Evolutionary conservation across 1,284 basidiomycete species (phyloP).

Genomic region (Irpex sp.): DNA sequence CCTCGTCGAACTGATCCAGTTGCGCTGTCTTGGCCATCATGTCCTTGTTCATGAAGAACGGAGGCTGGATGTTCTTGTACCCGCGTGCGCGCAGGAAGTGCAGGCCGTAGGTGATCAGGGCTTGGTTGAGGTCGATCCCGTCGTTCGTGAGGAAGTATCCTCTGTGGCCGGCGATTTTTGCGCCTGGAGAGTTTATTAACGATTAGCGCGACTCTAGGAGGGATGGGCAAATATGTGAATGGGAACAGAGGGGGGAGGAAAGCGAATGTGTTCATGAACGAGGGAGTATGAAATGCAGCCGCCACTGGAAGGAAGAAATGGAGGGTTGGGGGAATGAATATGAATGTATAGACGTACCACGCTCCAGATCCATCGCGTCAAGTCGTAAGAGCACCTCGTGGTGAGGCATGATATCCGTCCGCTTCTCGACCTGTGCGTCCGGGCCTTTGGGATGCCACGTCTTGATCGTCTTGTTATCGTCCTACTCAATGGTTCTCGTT

Average conservation of each 20-base stretch:
- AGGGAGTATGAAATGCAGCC: no score
- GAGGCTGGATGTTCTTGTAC: slow-evolving; percentile 95
- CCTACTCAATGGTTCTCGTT: no score
- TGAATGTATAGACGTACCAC: slow-evolving; percentile 54
- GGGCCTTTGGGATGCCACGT: slow-evolving; percentile 88
- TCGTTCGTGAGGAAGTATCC: slow-evolving; percentile 96
- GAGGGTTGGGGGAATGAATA: no score
- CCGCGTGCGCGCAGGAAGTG: slow-evolving; percentile 82
- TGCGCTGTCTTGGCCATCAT: slow-evolving; percentile 98
- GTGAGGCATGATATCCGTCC: slow-evolving; percentile 83
- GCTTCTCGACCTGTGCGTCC: slow-evolving; percentile 53
- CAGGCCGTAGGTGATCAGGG: slow-evolving; percentile 91
- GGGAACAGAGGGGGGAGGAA: no score
- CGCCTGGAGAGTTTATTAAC: slow-evolving; percentile 45
- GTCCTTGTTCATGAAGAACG: slow-evolving; percentile 98
- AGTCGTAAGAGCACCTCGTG: slow-evolving; percentile 93
- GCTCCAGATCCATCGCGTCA: slow-evolving; percentile 94
- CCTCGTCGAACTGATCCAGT: slow-evolving; percentile 97
- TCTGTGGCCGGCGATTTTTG: slow-evolving; percentile 92
- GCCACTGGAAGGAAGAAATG: no score
- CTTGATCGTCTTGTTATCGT: slow-evolving; percentile 81
- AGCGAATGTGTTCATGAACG: no score
- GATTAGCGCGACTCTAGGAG: no score
- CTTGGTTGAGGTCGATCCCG: slow-evolving; percentile 96
- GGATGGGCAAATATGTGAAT: no score